These are phyloP conservation scores for Sesbania bispinosa DNA, from an alignment of 306 rosid genomes.

Conservation along the genomic window DNA sequence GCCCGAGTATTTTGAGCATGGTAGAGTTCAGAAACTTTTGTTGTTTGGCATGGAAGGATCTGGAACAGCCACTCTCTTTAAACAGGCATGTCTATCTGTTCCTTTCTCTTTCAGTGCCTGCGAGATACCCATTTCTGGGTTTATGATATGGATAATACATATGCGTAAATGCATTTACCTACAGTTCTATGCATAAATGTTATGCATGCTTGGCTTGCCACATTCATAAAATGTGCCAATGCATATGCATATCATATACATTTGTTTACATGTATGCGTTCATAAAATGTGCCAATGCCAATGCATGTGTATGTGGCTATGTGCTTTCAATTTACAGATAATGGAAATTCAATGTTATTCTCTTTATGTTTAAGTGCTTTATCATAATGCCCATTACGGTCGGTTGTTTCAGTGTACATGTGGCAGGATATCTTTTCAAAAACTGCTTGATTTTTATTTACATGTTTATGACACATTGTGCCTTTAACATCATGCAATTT, in stretches of 20 bases:
- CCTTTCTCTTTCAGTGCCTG: slow-evolving; percentile 9
- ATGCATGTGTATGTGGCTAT: not conserved
- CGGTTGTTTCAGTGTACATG: not conserved
- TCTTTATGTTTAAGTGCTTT: not conserved
- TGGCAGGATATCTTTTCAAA: not conserved
- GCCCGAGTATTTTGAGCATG: slow-evolving; percentile 72
- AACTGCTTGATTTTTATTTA: not conserved
- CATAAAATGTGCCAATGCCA: not conserved
- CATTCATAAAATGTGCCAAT: not conserved
- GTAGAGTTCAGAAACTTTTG: slow-evolving; percentile 74
- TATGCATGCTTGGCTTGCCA: not conserved
- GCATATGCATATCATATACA: not conserved
- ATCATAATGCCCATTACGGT: not conserved
- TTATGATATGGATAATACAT: not conserved
- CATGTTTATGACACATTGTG: not conserved
- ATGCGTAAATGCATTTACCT: not conserved
- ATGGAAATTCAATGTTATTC: not conserved
- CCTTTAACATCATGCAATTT: not conserved
- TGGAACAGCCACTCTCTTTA: slow-evolving; percentile 87
- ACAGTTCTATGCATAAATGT: not conserved
- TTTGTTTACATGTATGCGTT: not conserved
- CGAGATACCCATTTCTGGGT: not conserved
- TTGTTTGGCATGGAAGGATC: slow-evolving; percentile 87
- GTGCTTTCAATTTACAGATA: not conserved
- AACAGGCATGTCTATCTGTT: slow-evolving; percentile 55